Evolutionary conservation across 2,329 filamentous ascomycete species (phyloP).

Genomic region (Verticillium klebahnii): DNA sequence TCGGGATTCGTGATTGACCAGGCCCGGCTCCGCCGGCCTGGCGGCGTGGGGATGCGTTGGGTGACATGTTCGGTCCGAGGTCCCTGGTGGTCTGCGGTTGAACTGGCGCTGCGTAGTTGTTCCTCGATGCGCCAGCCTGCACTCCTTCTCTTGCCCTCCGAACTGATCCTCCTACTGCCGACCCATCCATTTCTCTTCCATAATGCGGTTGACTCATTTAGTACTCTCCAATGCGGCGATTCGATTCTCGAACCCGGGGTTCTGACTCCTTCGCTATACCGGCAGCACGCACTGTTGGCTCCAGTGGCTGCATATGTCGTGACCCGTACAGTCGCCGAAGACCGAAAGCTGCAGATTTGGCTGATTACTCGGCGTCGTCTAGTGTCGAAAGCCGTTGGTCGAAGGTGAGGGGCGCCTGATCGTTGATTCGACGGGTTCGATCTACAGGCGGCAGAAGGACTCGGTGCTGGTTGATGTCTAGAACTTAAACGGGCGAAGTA

Average conservation of each 20-base stretch:
- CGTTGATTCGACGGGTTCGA: background rate
- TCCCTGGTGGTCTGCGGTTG: conserved; percentile 3
- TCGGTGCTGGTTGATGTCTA: background rate
- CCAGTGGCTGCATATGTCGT: background rate
- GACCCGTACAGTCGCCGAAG: background rate
- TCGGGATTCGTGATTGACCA: conserved; percentile 19
- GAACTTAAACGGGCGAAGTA: conserved; percentile 5
- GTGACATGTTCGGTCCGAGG: conserved; percentile 1
- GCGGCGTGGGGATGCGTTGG: conserved; percentile 18
- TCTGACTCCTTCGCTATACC: background rate
- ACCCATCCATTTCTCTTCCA: conserved; percentile 48
- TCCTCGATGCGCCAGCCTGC: conserved; percentile 31
- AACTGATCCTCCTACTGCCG: conserved; percentile 43
- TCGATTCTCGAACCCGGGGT: background rate
- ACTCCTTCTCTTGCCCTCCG: conserved; percentile 50
- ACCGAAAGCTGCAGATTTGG: background rate
- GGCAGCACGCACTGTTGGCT: background rate
- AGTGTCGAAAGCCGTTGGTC: background rate
- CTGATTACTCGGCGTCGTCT: background rate
- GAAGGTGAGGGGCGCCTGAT: background rate
- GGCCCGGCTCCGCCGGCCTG: conserved; percentile 16
- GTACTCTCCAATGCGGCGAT: conserved; percentile 12
- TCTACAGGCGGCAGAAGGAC: background rate
- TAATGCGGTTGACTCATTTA: conserved; percentile 54
- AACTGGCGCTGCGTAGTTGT: conserved; percentile 15